Base-by-base conservation (phyloP, 495 filamentous ascomycete genomes). In the Xylaria cubensis region DNA sequence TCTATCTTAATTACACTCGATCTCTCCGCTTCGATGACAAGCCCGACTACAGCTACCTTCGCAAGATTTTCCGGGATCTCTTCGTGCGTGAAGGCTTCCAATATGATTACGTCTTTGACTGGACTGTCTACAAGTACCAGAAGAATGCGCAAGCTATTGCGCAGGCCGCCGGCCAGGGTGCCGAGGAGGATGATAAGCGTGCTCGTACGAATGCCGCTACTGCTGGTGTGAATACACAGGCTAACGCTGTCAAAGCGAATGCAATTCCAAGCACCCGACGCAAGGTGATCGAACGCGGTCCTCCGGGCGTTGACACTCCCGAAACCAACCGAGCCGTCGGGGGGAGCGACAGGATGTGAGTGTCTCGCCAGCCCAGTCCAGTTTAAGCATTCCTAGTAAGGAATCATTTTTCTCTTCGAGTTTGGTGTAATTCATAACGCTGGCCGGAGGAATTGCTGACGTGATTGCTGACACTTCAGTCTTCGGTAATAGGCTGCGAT, bases 61-160 rank as follows among this genome's bases (percentile, higher is more conserved):
- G 97, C 82, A 99, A 99, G 92, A 98, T 99, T 84, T 98, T 99
- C 92, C 94, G 97, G 67, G 97, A 99, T 82, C 92, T 99, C 62
- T 99, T 99, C 76, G 97, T 99, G 73, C 95, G 97, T 73, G 97
- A 98, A 81, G 96, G 95, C 34, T 99, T 99, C 90, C 97, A 99
- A 84, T 99, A 99, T 80, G 97, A 99, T 83, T 98, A 99, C 76
- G 97, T 99, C 77, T 99, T 99, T 80, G 97, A 99, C 84, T 99
- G 97, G 97, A 99, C 97, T 71, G 97, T 99, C 79, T 98, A 99
- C 89, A 99, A 98, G 89, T 99, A 99, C 87, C 97, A 98, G 88
- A 98, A 98, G 92, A 98, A 98, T 77, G 94, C 94, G 46, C 92
- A 94, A 80, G 93, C 94, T 78, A 94, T 95, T 78, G 92, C 92